Conservation (phyloP, 441 rosid genomes). For the Populus tomentosa region DNA sequence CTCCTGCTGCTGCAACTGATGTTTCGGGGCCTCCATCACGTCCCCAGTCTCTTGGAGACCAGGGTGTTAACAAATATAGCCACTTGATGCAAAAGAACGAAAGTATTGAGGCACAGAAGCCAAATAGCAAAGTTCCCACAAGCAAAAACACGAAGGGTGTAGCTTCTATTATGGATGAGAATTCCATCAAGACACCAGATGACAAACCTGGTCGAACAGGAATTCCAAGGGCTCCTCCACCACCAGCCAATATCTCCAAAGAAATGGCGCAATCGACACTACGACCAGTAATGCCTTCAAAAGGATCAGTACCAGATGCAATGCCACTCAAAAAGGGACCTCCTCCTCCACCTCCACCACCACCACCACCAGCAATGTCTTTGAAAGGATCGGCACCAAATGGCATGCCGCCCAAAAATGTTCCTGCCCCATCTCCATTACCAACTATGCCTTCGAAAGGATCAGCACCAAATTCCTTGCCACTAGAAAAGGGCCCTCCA, state of each 20-base stretch:
- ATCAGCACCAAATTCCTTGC: neutral
- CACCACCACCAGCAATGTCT: slow-evolving; percentile 6
- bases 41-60: neutral
- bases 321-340: neutral
- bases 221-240: neutral
- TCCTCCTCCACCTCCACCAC: slow-evolving; percentile 3
- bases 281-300: neutral
- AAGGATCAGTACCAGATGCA: neutral
- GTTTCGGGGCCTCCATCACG: neutral
- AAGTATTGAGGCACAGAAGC: neutral
- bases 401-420: neutral
- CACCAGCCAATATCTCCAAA: neutral
- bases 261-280: neutral
- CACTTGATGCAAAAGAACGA: neutral
- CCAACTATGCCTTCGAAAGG: neutral
- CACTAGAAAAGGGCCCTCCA: neutral
- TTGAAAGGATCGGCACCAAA: neutral
- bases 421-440: neutral
- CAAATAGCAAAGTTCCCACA: neutral
- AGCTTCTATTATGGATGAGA: neutral
- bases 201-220: neutral
- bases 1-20: neutral
- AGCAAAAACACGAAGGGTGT: neutral
- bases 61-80: neutral
- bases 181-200: neutral